These are phyloP conservation scores for Alternaria burnsii DNA, from an alignment of 2,329 filamentous ascomycete genomes.

Conservation along the genomic window DNA sequence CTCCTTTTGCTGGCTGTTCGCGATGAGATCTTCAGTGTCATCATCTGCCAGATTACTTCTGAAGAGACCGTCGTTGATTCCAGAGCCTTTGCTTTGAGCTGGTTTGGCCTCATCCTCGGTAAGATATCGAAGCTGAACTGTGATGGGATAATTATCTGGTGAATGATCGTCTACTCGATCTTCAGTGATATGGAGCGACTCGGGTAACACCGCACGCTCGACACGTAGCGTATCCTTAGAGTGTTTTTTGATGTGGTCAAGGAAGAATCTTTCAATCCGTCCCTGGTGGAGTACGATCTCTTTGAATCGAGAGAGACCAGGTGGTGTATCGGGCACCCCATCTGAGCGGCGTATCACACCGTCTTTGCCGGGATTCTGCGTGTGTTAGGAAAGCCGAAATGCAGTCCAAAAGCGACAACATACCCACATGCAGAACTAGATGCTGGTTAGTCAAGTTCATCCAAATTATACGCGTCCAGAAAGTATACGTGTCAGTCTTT, in stretches of 20 bases:
- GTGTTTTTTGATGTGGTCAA: conserved; percentile 66
- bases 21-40: conserved; percentile 64
- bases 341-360: conserved; percentile 67
- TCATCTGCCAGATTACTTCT: conserved; percentile 66
- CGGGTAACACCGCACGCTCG: conserved; percentile 68
- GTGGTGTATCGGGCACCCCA: conserved; percentile 69
- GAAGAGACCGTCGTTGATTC: conserved; percentile 63
- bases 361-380: conserved; percentile 66
- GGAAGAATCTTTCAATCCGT: conserved; percentile 72
- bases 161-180: conserved; percentile 58
- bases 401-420: conserved; percentile 8
- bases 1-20: conserved; percentile 49
- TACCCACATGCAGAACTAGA: conserved; percentile 52
- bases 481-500: too few species aligned
- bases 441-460: conserved; percentile 6
- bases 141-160: conserved; percentile 64
- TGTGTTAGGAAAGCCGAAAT: background rate
- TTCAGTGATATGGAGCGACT: conserved; percentile 64
- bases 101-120: conserved; percentile 67
- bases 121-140: conserved; percentile 65
- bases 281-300: conserved; percentile 76
- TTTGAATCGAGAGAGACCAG: conserved; percentile 68
- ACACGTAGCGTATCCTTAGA: conserved; percentile 61
- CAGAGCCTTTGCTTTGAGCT: conserved; percentile 50
- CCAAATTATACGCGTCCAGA: background rate